These are phyloP conservation scores for Lachnellula cervina DNA, from an alignment of 2,329 filamentous ascomycete genomes.

Conservation along the genomic window DNA sequence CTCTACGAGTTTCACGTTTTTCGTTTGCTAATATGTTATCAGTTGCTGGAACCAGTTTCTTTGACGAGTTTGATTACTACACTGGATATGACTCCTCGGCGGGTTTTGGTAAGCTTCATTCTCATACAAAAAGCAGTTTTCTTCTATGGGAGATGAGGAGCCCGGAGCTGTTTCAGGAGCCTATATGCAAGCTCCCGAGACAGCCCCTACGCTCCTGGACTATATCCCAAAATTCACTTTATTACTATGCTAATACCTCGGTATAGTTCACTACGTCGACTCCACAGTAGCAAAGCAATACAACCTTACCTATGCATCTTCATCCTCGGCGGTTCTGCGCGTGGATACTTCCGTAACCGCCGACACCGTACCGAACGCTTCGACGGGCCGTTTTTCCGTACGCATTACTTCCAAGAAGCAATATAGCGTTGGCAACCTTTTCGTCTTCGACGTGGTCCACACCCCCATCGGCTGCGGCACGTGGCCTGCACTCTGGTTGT, in stretches of 20 bases:
- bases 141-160: too few species aligned
- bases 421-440: conserved; percentile 50
- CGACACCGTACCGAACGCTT: conserved; percentile 51
- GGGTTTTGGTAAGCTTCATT: conserved; percentile 30
- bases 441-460: conserved; percentile 54
- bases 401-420: conserved; percentile 55
- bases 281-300: conserved; percentile 27
- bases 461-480: conserved; percentile 52
- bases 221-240: too few species aligned
- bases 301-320: conserved; percentile 59
- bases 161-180: too few species aligned
- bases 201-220: too few species aligned
- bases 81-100: conserved; percentile 39
- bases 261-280: conserved; percentile 39
- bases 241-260: too few species aligned
- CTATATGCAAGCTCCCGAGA: too few species aligned
- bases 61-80: conserved; percentile 42
- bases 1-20: not conserved
- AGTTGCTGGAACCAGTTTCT: conserved; percentile 37
- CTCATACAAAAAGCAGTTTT: too few species aligned
- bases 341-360: conserved; percentile 57
- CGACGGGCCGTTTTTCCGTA: conserved; percentile 29
- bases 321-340: conserved; percentile 48
- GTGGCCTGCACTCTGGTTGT: conserved; percentile 59
- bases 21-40: not conserved